Evolutionary conservation across 2,329 filamentous ascomycete genomes (phyloP), one percentile per base, ranked within the genome.

Genomic region (Arthrobotrys megalospora): DNA sequence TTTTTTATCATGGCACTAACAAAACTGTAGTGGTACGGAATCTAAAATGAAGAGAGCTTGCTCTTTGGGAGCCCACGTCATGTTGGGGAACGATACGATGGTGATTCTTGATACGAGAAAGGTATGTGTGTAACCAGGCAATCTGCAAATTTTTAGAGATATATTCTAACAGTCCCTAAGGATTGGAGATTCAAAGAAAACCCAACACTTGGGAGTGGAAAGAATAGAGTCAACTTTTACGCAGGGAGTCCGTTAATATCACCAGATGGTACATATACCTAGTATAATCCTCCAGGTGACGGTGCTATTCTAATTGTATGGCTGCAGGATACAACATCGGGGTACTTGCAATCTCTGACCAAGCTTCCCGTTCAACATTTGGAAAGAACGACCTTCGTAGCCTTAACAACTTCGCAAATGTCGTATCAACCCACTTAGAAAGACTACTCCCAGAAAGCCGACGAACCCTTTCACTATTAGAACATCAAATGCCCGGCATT

Each of bases 131-230:
- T 21, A 50, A 53, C 32, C 16, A 32, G 63, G 16, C 19, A 28
- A 41, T 10, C 21, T 6, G n/a, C 12, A 45, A n/a, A 3, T 19
- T 5, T 64, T 24, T 21, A 24, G n/a, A 36, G 16, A 21, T 14
- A 34, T 28, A 43, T 16, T 38, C 63, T 60, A 36, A 68, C 21
- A 14, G 47, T 65, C 19, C 36, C 65, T 21, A 16, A 73, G 83
- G 84, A 85, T 65, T 85, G 84, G 84, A 82, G 84, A 47, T 84
- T 85, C 50, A 68, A 72, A 36, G 79, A 79, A 8, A 83, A 84
- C 43, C 83, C 83, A 1, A 80, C 84, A 2, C 82, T 84, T 1
- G 72, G 63, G 19, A 76, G 65, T 4, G 63, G 64, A 6, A 81
- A 38, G n/a, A 34, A 83, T 19, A 70, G 81, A 4, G 83, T 85